Percentiles rank a stretch among this genome's conserved stretches.
Conservation (phyloP, 139 green algal species). For the Desmodesmus armatus region DNA sequence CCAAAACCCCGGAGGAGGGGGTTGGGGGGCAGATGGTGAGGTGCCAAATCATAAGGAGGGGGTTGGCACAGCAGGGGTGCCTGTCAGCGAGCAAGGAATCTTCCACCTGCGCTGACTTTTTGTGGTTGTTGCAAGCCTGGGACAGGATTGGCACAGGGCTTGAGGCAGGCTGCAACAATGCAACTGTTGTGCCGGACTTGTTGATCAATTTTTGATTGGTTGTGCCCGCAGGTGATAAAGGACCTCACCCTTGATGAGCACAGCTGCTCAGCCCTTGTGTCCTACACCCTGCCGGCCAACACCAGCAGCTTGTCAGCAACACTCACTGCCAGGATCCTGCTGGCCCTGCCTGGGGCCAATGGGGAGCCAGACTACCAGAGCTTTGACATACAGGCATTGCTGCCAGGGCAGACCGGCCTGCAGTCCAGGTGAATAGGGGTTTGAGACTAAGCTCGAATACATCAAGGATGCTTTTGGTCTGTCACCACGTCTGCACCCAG, state of each 20-base stretch:
- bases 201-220: not conserved
- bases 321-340: slow-evolving; percentile 11
- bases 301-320: not conserved
- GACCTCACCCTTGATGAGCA: not conserved
- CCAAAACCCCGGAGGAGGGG: too few relatives aligned
- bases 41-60: too few relatives aligned
- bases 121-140: too few relatives aligned
- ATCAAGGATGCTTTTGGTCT: too few relatives aligned
- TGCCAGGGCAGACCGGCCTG: not conserved
- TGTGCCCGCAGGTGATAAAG: slow-evolving; percentile 20
- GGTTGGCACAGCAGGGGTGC: too few relatives aligned
- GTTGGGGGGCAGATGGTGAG: too few relatives aligned
- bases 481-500: too few relatives aligned
- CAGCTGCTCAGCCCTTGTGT: not conserved
- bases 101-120: not conserved
- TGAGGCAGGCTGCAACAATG: not conserved
- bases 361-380: slow-evolving; percentile 28
- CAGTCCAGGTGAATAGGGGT: not conserved
- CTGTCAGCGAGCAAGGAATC: too few relatives aligned
- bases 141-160: too few relatives aligned
- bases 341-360: not conserved
- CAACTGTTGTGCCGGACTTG: not conserved
- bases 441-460: not conserved
- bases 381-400: not conserved
- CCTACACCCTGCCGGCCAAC: not conserved